phyloP scores from a whole-genome alignment of 345 rosid genomes.

The Populus nigra region DNA sequence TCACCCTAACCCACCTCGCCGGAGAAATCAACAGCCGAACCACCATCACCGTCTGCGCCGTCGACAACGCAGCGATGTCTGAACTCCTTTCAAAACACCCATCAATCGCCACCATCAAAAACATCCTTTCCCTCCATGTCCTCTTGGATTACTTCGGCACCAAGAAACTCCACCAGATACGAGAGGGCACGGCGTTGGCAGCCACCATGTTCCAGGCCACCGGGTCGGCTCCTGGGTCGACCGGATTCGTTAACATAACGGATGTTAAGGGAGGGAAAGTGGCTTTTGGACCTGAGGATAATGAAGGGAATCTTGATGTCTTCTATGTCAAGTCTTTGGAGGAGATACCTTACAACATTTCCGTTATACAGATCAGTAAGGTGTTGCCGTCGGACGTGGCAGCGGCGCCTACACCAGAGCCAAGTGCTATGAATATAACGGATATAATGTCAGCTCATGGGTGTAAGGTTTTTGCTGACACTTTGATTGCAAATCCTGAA shows the following conservation, averaged over 20 bases:
- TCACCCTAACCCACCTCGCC: conserved; percentile 77
- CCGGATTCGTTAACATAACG: conserved; percentile 92
- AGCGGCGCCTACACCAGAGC: conserved; percentile 80
- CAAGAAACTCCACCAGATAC: conserved; percentile 90
- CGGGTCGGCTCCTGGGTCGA: conserved; percentile 71
- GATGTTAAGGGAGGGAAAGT: conserved; percentile 84
- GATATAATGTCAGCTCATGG: conserved; percentile 86
- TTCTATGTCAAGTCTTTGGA: conserved; percentile 66
- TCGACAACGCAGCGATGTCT: conserved; percentile 79
- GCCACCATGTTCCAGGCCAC: conserved; percentile 93
- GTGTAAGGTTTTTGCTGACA: conserved; percentile 81
- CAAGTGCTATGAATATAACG: conserved; percentile 64
- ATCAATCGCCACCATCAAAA: conserved; percentile 63
- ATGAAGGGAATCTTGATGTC: conserved; percentile 50
- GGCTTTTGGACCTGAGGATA: conserved; percentile 62
- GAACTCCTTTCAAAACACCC: conserved; percentile 56
- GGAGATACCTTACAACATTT: conserved; percentile 84
- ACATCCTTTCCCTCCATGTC: conserved; percentile 86
- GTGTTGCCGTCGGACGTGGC: conserved; percentile 66
- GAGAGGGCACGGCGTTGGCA: conserved; percentile 76
- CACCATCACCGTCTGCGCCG: conserved; percentile 84
- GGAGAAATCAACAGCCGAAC: conserved; percentile 74
- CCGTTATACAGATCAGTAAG: conserved; percentile 84
- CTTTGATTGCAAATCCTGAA: conserved; percentile 52
- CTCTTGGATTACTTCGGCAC: conserved; percentile 92